phyloP scores from a whole-genome alignment of 2,329 filamentous ascomycete species.

The Macrophomina pseudophaseolina region DNA sequence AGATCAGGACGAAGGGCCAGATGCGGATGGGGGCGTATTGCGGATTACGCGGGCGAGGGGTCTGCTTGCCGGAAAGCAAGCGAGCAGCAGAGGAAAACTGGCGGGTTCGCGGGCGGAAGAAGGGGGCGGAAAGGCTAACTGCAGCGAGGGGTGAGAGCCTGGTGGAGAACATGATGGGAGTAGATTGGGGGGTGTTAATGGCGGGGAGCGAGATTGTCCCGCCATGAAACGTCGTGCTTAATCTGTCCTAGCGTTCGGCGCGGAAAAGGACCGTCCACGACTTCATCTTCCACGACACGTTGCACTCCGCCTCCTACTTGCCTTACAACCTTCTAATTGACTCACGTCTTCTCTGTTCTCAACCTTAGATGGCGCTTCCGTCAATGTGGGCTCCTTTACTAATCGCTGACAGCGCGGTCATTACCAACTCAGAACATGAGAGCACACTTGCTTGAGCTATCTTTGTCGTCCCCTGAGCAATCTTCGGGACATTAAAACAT shows the following conservation, averaged over 20 bases:
- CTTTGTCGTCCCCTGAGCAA: no score
- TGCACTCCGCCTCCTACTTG: background rate
- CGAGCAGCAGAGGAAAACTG: conserved; percentile 35
- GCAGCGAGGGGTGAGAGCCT: conserved; percentile 30
- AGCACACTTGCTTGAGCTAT: no score
- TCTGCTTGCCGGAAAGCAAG: conserved; percentile 27
- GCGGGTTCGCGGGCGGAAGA: conserved; percentile 29
- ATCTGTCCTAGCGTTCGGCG: conserved; percentile 18
- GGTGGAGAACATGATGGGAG: conserved; percentile 39
- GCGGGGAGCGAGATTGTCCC: conserved; percentile 23
- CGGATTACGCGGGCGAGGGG: conserved; percentile 32
- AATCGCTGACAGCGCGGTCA: no score
- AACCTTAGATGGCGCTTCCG: no score
- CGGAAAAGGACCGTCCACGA: conserved; percentile 8
- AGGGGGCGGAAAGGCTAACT: conserved; percentile 26
- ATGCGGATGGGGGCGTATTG: conserved; percentile 48
- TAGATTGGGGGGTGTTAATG: conserved; percentile 27
- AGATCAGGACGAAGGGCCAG: conserved; percentile 55
- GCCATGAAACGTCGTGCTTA: conserved; percentile 19
- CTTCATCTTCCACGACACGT: conserved; percentile 1
- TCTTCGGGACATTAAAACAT: no score
- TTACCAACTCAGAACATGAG: no score
- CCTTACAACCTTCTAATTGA: background rate
- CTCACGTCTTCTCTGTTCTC: background rate
- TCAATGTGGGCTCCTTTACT: no score